Percentiles rank a stretch among this genome's conserved stretches.
Conservation (phyloP, 768 basidiomycete genomes). For the Termitomyces sp. region DNA sequence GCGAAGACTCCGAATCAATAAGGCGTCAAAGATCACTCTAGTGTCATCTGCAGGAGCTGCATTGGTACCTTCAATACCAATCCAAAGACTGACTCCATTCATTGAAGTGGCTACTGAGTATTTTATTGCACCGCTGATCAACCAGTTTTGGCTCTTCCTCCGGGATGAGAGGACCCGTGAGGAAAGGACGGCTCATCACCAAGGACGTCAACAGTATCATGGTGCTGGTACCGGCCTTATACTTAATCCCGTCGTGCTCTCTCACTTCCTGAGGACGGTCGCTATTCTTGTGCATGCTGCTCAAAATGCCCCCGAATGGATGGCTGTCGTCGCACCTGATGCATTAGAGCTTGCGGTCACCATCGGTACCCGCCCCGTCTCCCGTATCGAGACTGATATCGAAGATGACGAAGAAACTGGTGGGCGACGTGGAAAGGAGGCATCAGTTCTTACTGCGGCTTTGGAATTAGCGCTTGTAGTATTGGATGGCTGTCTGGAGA, state of each 20-base stretch:
- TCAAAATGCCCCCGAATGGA: conserved; percentile 74
- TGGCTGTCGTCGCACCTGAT: conserved; percentile 76
- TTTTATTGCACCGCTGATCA: conserved; percentile 87
- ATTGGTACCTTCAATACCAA: not conserved
- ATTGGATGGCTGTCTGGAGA: conserved; percentile 66
- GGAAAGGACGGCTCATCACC: conserved; percentile 54
- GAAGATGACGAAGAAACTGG: conserved; percentile 28
- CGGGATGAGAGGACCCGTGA: conserved; percentile 79
- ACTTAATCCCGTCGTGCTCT: conserved; percentile 69
- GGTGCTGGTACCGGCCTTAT: conserved; percentile 80
- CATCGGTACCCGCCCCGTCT: conserved; percentile 62
- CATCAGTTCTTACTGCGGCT: conserved; percentile 65
- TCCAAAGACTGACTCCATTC: conserved; percentile 34
- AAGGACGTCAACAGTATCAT: conserved; percentile 51
- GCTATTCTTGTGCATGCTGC: conserved; percentile 79
- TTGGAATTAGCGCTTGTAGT: conserved; percentile 75
- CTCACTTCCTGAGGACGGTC: conserved; percentile 71
- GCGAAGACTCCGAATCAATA: conserved; percentile 62
- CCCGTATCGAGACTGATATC: conserved; percentile 31
- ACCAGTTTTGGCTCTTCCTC: conserved; percentile 93
- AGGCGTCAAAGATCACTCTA: conserved; percentile 40
- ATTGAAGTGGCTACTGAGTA: conserved; percentile 76
- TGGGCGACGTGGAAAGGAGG: conserved; percentile 46
- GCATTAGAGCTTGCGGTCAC: conserved; percentile 79
- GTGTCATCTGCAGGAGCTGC: conserved; percentile 17